Conservation (phyloP, 2,329 filamentous ascomycete genomes). For the Pyrenophora tritici-repentis region DNA sequence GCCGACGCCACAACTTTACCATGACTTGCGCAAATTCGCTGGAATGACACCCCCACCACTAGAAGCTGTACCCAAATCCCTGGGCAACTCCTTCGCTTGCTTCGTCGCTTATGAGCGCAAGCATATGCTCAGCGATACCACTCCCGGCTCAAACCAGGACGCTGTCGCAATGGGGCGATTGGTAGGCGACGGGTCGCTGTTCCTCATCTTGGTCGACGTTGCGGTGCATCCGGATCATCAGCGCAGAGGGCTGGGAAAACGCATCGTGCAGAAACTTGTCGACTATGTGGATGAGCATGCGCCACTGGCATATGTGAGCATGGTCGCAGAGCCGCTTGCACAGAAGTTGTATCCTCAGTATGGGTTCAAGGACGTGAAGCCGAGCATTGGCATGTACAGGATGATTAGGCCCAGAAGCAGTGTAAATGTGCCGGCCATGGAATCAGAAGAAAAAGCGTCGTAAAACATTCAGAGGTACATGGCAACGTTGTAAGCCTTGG, state of each 20-base stretch:
- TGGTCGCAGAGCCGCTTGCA: slow-evolving; percentile 55
- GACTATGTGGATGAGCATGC: slow-evolving; percentile 49
- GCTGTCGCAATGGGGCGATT: slow-evolving; percentile 58
- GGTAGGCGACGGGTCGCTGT: slow-evolving; percentile 58
- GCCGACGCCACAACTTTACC: slow-evolving; percentile 37
- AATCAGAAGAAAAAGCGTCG: neutral
- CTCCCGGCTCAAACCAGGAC: slow-evolving; percentile 21
- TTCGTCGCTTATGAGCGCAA: slow-evolving; percentile 33
- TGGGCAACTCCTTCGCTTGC: slow-evolving; percentile 33
- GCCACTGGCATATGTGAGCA: slow-evolving; percentile 51
- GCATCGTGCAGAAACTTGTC: slow-evolving; percentile 52
- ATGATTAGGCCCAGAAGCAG: slow-evolving; percentile 19
- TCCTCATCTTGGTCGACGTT: slow-evolving; percentile 58
- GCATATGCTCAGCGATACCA: slow-evolving; percentile 28
- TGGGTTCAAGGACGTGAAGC: slow-evolving; percentile 52
- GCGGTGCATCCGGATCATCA: slow-evolving; percentile 57
- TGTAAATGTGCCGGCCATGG: no score
- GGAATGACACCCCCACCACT: slow-evolving; percentile 39
- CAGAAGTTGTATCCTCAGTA: slow-evolving; percentile 53
- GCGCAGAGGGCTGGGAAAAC: slow-evolving; percentile 54
- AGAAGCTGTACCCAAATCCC: slow-evolving; percentile 31
- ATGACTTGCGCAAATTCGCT: slow-evolving; percentile 36
- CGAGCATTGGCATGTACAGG: slow-evolving; percentile 40
- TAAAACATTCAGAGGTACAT: neutral
- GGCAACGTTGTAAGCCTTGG: no score